phyloP scores from a whole-genome alignment of 2,329 filamentous ascomycete genomes.

The Nemania diffusa region DNA sequence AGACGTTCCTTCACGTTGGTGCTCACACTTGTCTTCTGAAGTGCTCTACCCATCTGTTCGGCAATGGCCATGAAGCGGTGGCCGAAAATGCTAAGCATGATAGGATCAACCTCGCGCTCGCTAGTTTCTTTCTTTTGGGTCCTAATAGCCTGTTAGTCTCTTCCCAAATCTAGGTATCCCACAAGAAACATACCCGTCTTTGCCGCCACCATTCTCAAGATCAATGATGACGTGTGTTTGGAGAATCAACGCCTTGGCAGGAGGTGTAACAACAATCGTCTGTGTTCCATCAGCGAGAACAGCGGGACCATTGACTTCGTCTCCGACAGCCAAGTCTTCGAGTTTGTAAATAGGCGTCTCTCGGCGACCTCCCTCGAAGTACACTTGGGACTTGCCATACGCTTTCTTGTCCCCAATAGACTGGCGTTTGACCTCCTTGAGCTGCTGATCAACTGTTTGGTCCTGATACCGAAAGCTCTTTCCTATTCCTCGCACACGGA shows the following conservation, averaged over 20 bases:
- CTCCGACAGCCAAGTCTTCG: constrained; percentile 76
- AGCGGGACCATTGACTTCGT: constrained; percentile 80
- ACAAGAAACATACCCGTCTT: constrained; percentile 52
- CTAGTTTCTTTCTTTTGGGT: constrained; percentile 42
- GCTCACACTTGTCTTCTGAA: constrained; percentile 83
- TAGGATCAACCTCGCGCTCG: constrained; percentile 72
- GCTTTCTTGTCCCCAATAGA: constrained; percentile 67
- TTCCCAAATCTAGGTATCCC: neutral
- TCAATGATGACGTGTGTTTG: constrained; percentile 92
- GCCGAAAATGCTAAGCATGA: constrained; percentile 81
- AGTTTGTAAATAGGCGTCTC: constrained; percentile 87
- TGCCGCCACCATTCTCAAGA: constrained; percentile 66
- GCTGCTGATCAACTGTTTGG: constrained; percentile 84
- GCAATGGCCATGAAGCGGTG: constrained; percentile 88
- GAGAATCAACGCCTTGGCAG: constrained; percentile 78
- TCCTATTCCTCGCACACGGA: constrained; percentile 87
- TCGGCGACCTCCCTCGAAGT: constrained; percentile 82
- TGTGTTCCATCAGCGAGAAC: constrained; percentile 90
- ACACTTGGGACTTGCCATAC: constrained; percentile 76
- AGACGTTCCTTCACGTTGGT: constrained; percentile 85
- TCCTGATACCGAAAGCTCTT: constrained; percentile 85
- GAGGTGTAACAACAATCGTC: constrained; percentile 89
- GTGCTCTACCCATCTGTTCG: constrained; percentile 82
- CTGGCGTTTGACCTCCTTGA: constrained; percentile 73
- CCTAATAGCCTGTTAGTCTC: constrained; percentile 42